Conservation (phyloP, 768 basidiomycete genomes). For the Phylloporus sp. region DNA sequence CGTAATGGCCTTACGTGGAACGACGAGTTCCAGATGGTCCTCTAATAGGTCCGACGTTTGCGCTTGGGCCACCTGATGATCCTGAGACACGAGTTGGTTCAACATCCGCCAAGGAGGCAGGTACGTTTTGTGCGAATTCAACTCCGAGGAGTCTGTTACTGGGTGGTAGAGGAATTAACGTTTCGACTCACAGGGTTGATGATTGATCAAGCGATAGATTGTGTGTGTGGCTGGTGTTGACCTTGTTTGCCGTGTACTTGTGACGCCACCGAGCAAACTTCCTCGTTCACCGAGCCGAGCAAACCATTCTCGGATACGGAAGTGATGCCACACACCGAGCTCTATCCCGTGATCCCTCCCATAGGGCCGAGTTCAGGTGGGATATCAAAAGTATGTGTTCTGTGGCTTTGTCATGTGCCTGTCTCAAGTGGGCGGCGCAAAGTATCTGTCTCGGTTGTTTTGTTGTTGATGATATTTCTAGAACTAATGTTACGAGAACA, state of each 20-base stretch:
- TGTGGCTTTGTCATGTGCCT: constrained; percentile 3
- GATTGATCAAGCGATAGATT: background rate
- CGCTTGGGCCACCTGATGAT: constrained; percentile 3
- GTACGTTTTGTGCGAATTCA: constrained; percentile 1
- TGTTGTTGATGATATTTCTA: background rate
- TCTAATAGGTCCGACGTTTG: constrained; percentile 8
- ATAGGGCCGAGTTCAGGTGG: background rate
- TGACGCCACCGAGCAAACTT: background rate
- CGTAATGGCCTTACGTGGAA: constrained; percentile 15
- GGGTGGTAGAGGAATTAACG: background rate
- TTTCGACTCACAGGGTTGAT: background rate
- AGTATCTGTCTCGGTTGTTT: background rate
- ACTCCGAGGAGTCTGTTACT: constrained; percentile 6
- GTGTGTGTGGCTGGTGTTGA: background rate
- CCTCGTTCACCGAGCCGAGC: no score
- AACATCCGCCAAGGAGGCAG: background rate
- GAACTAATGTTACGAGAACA: background rate
- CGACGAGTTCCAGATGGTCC: constrained; percentile 3
- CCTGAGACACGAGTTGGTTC: background rate
- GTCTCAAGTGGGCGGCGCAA: constrained; percentile 7
- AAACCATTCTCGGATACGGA: no score
- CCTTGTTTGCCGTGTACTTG: no score
- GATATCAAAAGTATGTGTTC: background rate
- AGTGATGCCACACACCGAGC: no score
- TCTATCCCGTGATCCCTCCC: background rate